Evolutionary conservation across 106 monocot genomes (phyloP), one percentile per base, ranked within the genome.

Genomic region (Dendrobium catenatum): DNA sequence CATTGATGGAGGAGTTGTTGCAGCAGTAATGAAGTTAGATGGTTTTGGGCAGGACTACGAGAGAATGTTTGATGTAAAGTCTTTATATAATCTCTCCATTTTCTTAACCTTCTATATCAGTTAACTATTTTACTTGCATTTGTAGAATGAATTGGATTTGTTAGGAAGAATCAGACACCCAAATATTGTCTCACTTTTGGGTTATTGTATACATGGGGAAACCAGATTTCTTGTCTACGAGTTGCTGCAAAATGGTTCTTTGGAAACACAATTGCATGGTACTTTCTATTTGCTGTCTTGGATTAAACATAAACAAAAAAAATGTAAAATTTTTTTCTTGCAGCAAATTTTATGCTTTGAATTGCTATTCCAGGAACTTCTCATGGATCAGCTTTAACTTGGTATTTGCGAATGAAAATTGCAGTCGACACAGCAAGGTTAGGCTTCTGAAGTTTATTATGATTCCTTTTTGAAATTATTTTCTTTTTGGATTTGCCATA

Each of bases 391-490:
- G 80, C 87, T 64, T 76, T 95, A 81, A 88, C 82, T 37, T 98
- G 98, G 98, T 83, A 92, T 58, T 85, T 98, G 70, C 88, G 94
- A 55, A 93, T 98, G 92, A 95, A 98, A 83, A 95, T 98, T 81
- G 94, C 98, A 20, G 91, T 98, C 77, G 98, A 98, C 79, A 70
- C 82, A 70, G 98, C 98, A 84, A 94, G 94, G 98, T 93, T 79
- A 48, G 48, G 11, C 6, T 19, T 61, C 58, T 6, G 22, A 66
- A 66, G 4, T 9, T 24, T n/a, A 6, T 66, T 26, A 20, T 26
- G 4, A 22, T 66, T 6, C 64, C 9, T 22, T 66, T 5, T 51
- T 51, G 10, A 15, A 51, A 13, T 51, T 0, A 15, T 51, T 51
- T 51, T 13, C 2, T 51, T 51, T 51, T 13, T 8, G 6, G 48